Base-by-base conservation (phyloP, 257 asterid species). In the Rubia yunnanensis region DNA sequence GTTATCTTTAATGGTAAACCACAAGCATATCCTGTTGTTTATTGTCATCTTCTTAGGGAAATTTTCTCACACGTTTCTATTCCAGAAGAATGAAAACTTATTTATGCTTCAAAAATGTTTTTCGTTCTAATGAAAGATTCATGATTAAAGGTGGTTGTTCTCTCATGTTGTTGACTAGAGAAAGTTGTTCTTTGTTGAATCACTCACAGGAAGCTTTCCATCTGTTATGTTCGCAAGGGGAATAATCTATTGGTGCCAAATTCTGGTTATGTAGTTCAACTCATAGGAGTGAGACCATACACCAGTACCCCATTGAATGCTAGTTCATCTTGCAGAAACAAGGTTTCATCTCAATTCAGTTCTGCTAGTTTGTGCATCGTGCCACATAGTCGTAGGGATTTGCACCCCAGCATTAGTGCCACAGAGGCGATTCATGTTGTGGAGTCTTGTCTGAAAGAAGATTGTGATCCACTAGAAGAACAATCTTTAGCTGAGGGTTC, bases 181-280 rank as follows among this genome's bases (percentile, higher is more conserved):
- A n/a, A n/a, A n/a, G n/a, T n/a, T n/a, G n/a, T 39, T 39, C 27
- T 34, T 18, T 24, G 30, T 52, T 69, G 57, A 30, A 59, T 60
- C 53, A 18, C 28, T 41, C 15, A 62, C 84, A 84, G 92, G 88
- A 84, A 85, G 72, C 70, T 77, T 55, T 75, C 77, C 67, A 72
- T 76, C 74, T 59, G 78, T 70, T 81, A 72, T 24, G 70, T 76
- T 52, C 76, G 83, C 20, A 68, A 76, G 78, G 63, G 23, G 55
- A 48, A 63, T 74, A 20, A 59, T 62, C 60, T 64, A 57, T 63
- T 59, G 39, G 72, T 39, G 2, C 70, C 73, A 27, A 59, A 34
- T 52, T 63, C 72, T 27, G 71, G 62, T 67, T 72, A 68, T 71
- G 70, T 66, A 68, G 76, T 72, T 74, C 83, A 70, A 61, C 65